Base-by-base conservation (phyloP, 768 basidiomycete species). In the Cyclocybe cylindracea region DNA sequence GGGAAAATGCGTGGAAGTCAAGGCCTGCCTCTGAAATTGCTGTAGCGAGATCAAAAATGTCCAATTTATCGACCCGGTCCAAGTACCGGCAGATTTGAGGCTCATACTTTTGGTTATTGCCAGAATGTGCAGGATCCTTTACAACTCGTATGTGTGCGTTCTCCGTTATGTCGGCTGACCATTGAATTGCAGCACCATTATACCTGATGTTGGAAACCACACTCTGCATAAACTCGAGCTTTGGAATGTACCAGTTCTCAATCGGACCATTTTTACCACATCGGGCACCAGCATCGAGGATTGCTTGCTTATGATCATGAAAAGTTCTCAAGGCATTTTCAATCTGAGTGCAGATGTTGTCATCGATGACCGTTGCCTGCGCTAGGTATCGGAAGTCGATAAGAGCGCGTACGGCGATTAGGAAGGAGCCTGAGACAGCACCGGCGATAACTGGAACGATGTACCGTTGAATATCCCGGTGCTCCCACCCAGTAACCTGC, bases 401-500 rank as follows among this genome's bases (percentile, higher is more conserved):
- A 6, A 75, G 62, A 0, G 70, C 61, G 1, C 65, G 61, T 29
- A 79, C 46, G 1, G 70, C 66, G 36, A 48, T 53, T 11, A 78
- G 50, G 43, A 78, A 67, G 7, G 46, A 7, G 2, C 31, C 34
- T 1, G 66, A 47, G 10, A 67, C 67, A 46, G 59, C 66, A n/a
- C 67, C 70, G 39, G 70, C 66, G 35, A 77, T 68, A 9, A 72
- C 52, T 6, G 59, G 39, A n/a, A 79, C 50, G 3, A 77, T 55
- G 18, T 67, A 68, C 4, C 61, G 48, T 48, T 78, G 66, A 4
- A 78, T 52, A 29, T 78, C 66, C 0, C 65, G 53, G 44, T 76
- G 71, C 24, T 76, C 72, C 1, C 64, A 46, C 1, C 75, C 73
- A 6, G 77, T 76, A 18, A 73, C 69, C 49, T 78, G 75, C 29